phyloP scores from a whole-genome alignment of 257 asterid genomes.

The Ballota nigra region DNA sequence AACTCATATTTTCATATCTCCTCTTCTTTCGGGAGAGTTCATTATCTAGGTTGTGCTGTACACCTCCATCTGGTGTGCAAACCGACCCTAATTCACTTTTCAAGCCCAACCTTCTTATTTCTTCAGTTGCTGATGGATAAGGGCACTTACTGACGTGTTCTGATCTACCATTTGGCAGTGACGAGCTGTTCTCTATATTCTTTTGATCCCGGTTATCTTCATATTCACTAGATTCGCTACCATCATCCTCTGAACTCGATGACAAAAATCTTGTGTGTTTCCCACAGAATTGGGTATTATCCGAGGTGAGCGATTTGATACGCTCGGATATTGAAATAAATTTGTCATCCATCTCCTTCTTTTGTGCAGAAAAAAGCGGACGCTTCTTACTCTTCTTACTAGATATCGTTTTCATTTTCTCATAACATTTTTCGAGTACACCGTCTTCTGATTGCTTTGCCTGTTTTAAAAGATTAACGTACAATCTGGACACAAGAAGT shows the following conservation, averaged over 20 bases:
- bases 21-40: conserved; percentile 52
- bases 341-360: conserved; percentile 67
- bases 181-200: conserved; percentile 21
- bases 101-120: conserved; percentile 68
- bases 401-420: conserved; percentile 37
- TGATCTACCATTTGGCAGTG: conserved; percentile 35
- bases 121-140: conserved; percentile 94
- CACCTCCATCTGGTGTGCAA: conserved; percentile 29
- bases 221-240: conserved; percentile 36
- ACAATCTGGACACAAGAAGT: conserved; percentile 48
- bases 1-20: conserved; percentile 33
- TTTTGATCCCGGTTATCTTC: conserved; percentile 35
- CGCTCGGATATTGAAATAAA: conserved; percentile 61
- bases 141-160: conserved; percentile 83
- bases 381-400: conserved; percentile 44
- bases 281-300: conserved; percentile 49
- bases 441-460: conserved; percentile 46
- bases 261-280: conserved; percentile 59
- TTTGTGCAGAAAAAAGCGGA: conserved; percentile 50
- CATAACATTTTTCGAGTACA: conserved; percentile 41
- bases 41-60: conserved; percentile 28
- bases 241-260: conserved; percentile 72
- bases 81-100: conserved; percentile 42
- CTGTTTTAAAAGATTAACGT: conserved; percentile 43
- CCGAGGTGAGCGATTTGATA: conserved; percentile 54